Percentiles rank a stretch among this genome's conserved stretches.
Conservation (phyloP, 2,329 filamentous ascomycete species). For the Colletotrichum filicis region DNA sequence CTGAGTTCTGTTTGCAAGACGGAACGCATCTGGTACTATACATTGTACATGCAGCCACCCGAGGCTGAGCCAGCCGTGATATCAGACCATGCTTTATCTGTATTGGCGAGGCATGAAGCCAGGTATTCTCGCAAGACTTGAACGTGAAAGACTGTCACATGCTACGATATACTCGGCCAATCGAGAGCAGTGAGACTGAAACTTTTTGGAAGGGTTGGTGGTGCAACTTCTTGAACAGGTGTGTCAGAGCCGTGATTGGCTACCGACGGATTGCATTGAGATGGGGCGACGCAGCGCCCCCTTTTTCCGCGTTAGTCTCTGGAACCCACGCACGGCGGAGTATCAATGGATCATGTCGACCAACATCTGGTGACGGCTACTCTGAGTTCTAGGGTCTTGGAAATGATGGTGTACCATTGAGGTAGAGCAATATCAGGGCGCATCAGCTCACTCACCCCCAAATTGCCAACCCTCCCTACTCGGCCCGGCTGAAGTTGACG, state of each 20-base stretch:
- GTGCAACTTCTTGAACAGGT: conserved; percentile 2
- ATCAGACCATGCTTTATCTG: not conserved
- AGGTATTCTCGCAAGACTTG: not conserved
- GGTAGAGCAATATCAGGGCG: not conserved
- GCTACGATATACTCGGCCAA: not conserved
- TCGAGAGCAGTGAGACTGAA: not conserved
- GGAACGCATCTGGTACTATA: not conserved
- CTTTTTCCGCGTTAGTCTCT: not conserved
- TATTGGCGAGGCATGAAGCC: not conserved
- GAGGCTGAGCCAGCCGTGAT: not conserved
- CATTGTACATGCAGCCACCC: not conserved
- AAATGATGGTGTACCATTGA: not conserved
- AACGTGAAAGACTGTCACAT: conserved; percentile 19
- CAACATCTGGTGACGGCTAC: conserved; percentile 6
- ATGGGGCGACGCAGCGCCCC: conserved; percentile 1
- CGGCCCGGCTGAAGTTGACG: not conserved
- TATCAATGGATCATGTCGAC: not conserved
- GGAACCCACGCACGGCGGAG: not conserved
- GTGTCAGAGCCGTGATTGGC: conserved; percentile 11
- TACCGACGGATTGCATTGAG: not conserved
- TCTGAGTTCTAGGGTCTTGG: not conserved
- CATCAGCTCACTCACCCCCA: conserved; percentile 4
- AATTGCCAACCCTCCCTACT: no score
- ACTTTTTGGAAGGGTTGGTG: not conserved
- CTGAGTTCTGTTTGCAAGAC: not conserved